Evolutionary conservation across 2,329 filamentous ascomycete genomes (phyloP), one percentile per base, ranked within the genome.

Genomic region (Cercospora canescens): DNA sequence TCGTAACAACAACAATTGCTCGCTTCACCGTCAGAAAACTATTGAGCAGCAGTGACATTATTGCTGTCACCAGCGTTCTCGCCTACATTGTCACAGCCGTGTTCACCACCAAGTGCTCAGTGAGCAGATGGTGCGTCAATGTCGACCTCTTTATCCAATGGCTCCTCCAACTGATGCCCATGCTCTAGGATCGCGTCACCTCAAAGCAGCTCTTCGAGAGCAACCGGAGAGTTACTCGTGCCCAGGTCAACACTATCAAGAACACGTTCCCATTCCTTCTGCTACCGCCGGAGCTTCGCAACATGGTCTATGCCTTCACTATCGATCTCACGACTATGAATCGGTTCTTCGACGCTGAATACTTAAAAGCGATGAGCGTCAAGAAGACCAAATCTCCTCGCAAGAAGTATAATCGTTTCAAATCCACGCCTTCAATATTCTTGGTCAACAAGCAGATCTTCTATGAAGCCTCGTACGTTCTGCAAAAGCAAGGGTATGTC

Each of bases 391-490:
- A 37, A 7, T 39, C 28, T 6, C 30, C 41, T 6, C 34, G 41
- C 32, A 39, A 37, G 54, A 34, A 30, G 30, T 28, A 30, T 18
- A 32, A 62, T 21, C 69, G 69, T 4, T 57, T 61, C 2, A 69
- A 67, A 37, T 62, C 41, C 18, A 74, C 73, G 2, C 77, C 75
- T 1, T 69, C 70, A 6, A 70, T 80, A 48, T 70, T 80, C 34
- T 71, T 79, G 8, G 60, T 78, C 68, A 78, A 75, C 66, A 72
- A 70, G 32, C 76, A 78, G 54, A 77, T 78, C 67, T 76, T 68
- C 55, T 50, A 50, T 6, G 79, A 80, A 65, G 74, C 67, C 30
- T 63, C 74, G 1, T 65, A 67, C 50, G 54, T 76, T 9, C 66
- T 79, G 8, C 67, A 70, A 45, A 64, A 69, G 34, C 56, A 62